Percentiles rank a stretch among this genome's conserved stretches.
phyloP scores from a whole-genome alignment of 1,139 yeast genomes.

The Candida smagusa region DNA sequence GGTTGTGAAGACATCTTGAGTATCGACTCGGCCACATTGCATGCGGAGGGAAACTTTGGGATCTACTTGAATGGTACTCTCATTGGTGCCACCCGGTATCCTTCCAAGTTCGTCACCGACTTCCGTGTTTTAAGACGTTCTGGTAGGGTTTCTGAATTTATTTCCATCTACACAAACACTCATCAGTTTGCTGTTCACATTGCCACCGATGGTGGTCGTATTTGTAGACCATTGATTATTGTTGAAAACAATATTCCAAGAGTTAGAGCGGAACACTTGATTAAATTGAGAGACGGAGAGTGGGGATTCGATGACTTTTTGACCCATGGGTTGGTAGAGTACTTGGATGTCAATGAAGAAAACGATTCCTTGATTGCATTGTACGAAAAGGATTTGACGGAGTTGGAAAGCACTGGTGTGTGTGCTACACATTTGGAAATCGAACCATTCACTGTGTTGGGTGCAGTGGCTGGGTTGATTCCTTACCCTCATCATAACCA shows the following conservation, averaged over 20 bases:
- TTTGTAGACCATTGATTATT: slow-evolving; percentile 93
- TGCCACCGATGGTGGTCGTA: slow-evolving; percentile 98
- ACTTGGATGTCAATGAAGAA: slow-evolving; percentile 96
- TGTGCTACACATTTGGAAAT: slow-evolving; percentile 85
- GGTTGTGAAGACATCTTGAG: slow-evolving; percentile 88
- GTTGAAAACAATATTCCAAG: slow-evolving; percentile 68
- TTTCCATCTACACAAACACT: slow-evolving; percentile 83
- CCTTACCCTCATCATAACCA: slow-evolving; percentile 99
- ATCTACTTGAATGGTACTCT: slow-evolving; percentile 92
- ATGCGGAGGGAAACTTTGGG: slow-evolving; percentile 74
- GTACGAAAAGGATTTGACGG: slow-evolving; percentile 58
- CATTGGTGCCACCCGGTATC: slow-evolving; percentile 84
- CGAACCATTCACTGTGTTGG: slow-evolving; percentile 93
- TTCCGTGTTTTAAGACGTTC: slow-evolving; percentile 81
- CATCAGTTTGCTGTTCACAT: slow-evolving; percentile 94
- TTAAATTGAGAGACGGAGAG: slow-evolving; percentile 58
- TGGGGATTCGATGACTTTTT: slow-evolving; percentile 89
- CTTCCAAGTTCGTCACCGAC: slow-evolving; percentile 70
- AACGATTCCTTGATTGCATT: slow-evolving; percentile 92
- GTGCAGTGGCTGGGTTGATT: slow-evolving; percentile 98
- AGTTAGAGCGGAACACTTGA: slow-evolving; percentile 70
- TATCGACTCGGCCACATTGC: slow-evolving; percentile 81
- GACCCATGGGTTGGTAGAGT: slow-evolving; percentile 83
- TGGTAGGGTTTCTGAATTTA: slow-evolving; percentile 85
- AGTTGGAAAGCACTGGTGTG: slow-evolving; percentile 14